These are phyloP conservation scores for Acanthamoeba sp. DNA, from an alignment of 208 protist genomes.

Conservation along the genomic window DNA sequence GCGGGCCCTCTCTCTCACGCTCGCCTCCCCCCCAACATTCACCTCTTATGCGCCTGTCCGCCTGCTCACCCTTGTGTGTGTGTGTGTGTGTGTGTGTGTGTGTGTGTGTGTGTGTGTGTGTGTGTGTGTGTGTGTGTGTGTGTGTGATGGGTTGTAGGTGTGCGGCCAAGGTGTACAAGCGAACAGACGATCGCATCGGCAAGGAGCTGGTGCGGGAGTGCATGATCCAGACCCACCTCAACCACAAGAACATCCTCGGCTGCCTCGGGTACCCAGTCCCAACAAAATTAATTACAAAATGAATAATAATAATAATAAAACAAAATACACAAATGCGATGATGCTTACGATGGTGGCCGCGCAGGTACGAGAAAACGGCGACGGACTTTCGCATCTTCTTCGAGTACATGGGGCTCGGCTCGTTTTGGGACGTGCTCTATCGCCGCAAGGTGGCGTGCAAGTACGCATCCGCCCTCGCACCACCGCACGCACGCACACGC, in stretches of 20 bases:
- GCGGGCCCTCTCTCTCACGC: neutral
- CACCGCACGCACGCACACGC: neutral
- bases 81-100: neutral
- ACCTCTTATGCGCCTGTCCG: too few species aligned
- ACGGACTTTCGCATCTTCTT: conserved; percentile 64
- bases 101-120: neutral
- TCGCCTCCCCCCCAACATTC: too few species aligned
- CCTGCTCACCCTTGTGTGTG: too few species aligned
- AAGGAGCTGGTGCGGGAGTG: conserved; percentile 58
- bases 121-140: neutral
- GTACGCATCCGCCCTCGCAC: neutral
- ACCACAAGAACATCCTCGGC: conserved; percentile 59
- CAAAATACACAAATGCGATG: too few species aligned
- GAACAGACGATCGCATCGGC: conserved; percentile 49
- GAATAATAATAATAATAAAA: too few species aligned
- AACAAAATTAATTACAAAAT: too few species aligned
- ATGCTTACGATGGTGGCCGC: neutral
- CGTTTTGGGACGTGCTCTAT: conserved; percentile 60
- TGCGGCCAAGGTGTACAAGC: conserved; percentile 60
- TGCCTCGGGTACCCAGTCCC: neutral
- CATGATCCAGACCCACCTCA: conserved; percentile 59
- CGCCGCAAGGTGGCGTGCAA: neutral
- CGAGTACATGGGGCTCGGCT: conserved; percentile 64
- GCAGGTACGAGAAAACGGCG: conserved; percentile 14
- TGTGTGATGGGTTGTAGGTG: neutral